Conservation (phyloP, 228 moss, liverwort and hornwort species). For the Sphagnum fallax region DNA sequence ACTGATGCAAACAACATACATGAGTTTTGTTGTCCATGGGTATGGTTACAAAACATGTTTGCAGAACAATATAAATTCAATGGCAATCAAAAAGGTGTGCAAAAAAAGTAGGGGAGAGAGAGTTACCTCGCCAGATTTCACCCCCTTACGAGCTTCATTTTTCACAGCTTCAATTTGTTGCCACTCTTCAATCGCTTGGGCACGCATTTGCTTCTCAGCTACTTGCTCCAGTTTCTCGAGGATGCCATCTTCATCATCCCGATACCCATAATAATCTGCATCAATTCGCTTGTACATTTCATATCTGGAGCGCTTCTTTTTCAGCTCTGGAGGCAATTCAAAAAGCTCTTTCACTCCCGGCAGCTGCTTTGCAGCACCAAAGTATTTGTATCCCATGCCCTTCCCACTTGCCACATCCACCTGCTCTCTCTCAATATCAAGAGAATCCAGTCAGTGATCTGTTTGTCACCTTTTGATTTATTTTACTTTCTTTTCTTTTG, state of each 20-base stretch:
- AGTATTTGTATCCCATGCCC: constrained; percentile 91
- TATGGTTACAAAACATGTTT: too few relatives aligned
- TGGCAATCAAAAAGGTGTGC: too few relatives aligned
- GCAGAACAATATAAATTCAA: too few relatives aligned
- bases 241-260: constrained; percentile 95
- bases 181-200: constrained; percentile 75
- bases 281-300: constrained; percentile 99
- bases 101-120: neutral
- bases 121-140: constrained; percentile 58
- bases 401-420: constrained; percentile 92
- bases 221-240: constrained; percentile 75
- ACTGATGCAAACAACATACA: too few relatives aligned
- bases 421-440: constrained; percentile 4
- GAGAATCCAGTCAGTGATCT: too few relatives aligned
- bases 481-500: too few relatives aligned
- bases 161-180: constrained; percentile 83
- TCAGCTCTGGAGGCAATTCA: constrained; percentile 78
- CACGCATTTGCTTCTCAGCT: constrained; percentile 76
- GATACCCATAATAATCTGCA: constrained; percentile 94
- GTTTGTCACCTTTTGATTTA: too few relatives aligned
- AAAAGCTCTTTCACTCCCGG: constrained; percentile 97
- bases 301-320: constrained; percentile 89
- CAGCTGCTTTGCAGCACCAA: constrained; percentile 94
- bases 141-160: constrained; percentile 86
- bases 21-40: too few relatives aligned